A percentile compares a stretch with the other conserved stretches of the same genome.
Evolutionary conservation across 2,329 filamentous ascomycete genomes (phyloP).

Genomic region (Ophiocordyceps sinensis): DNA sequence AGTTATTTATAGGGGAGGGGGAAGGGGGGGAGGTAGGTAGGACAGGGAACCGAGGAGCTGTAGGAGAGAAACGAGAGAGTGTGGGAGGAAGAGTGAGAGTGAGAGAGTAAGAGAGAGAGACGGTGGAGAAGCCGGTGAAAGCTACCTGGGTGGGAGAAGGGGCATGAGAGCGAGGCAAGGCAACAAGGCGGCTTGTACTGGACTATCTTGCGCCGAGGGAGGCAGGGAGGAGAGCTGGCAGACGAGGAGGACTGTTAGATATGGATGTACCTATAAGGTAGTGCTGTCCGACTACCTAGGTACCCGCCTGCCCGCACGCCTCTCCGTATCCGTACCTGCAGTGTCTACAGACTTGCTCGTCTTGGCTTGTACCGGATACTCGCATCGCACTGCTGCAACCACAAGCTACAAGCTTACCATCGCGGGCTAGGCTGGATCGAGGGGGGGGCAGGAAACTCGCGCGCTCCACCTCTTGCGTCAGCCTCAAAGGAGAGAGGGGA

Average conservation of each 20-base stretch:
- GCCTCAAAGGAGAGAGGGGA: not conserved
- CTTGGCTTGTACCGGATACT: too few relatives aligned
- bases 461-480: not conserved
- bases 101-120: not conserved
- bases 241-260: not conserved
- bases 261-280: too few relatives aligned
- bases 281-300: too few relatives aligned
- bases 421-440: slow-evolving; percentile 2
- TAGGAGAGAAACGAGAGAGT: not conserved
- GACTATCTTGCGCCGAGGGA: not conserved
- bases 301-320: too few relatives aligned
- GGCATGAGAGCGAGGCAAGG: not conserved
- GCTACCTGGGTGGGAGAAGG: not conserved
- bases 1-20: slow-evolving; percentile 1
- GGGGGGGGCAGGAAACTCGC: not conserved
- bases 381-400: too few relatives aligned
- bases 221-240: not conserved
- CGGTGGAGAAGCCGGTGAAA: too few relatives aligned
- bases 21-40: not conserved
- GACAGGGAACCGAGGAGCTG: not conserved
- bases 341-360: too few relatives aligned
- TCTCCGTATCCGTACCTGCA: too few relatives aligned
- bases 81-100: not conserved
- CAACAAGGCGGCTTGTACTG: too few relatives aligned
- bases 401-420: not conserved